Percentiles rank a stretch among this genome's conserved stretches.
These are phyloP conservation scores for Solanum phureja DNA, from an alignment of 257 asterid genomes.

Conservation along the genomic window DNA sequence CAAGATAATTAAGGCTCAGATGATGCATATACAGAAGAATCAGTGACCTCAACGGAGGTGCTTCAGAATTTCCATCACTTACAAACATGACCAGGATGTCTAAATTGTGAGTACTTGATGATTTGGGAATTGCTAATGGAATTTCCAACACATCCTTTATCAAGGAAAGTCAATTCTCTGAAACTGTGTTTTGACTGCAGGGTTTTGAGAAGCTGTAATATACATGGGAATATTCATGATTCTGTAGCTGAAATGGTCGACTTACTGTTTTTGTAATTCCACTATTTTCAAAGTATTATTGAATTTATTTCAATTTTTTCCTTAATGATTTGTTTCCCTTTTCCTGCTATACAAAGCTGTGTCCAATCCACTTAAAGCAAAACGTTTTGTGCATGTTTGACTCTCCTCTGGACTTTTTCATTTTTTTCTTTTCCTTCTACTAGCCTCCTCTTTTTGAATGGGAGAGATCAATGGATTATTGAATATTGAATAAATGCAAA, in stretches of 20 bases:
- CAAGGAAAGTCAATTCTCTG: too few relatives aligned
- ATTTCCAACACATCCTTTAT: too few relatives aligned
- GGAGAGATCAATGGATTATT: background rate
- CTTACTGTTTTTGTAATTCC: constrained; percentile 25
- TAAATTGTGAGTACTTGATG: too few relatives aligned
- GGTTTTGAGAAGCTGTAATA: constrained; percentile 57
- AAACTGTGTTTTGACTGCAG: too few relatives aligned
- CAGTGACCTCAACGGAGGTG: too few relatives aligned
- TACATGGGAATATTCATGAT: constrained; percentile 32
- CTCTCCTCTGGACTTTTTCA: background rate
- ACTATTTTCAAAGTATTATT: background rate
- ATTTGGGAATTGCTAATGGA: too few relatives aligned
- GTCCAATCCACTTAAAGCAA: background rate
- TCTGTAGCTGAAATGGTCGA: constrained; percentile 10
- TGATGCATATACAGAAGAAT: too few relatives aligned
- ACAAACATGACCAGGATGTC: too few relatives aligned
- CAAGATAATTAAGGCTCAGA: too few relatives aligned
- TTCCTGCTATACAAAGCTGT: background rate
- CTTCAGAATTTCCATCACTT: too few relatives aligned
- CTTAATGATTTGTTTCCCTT: background rate
- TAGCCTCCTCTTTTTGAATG: background rate
- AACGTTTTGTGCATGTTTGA: background rate
- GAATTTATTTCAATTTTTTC: background rate
- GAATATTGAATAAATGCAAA: background rate
- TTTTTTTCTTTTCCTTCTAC: background rate